Conservation (phyloP, 2,329 filamentous ascomycete genomes). For the Monilinia fructigena region DNA sequence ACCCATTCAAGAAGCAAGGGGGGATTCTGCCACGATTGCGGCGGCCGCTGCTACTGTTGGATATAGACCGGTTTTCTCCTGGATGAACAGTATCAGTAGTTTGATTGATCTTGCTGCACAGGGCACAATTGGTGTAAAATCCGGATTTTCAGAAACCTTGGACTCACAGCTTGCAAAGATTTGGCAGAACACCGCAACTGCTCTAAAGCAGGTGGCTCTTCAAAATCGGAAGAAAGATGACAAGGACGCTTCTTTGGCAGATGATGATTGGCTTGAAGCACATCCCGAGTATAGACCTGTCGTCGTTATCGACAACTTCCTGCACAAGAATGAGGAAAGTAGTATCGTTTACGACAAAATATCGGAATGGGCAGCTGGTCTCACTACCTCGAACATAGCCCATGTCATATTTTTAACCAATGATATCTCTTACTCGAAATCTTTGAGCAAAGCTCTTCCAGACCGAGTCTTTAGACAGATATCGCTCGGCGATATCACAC, state of each 20-base stretch:
- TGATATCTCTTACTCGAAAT: conserved; percentile 85
- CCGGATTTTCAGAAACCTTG: conserved; percentile 88
- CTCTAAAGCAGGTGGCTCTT: conserved; percentile 75
- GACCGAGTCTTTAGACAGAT: conserved; percentile 89
- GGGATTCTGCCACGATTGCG: conserved; percentile 81
- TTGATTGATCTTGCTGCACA: conserved; percentile 90
- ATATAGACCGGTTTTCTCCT: conserved; percentile 90
- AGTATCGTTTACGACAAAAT: conserved; percentile 72
- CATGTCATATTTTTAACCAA: conserved; percentile 94
- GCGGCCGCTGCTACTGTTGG: conserved; percentile 80
- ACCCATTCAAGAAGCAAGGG: conserved; percentile 83
- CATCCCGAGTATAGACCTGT: conserved; percentile 82
- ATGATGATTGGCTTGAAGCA: conserved; percentile 86
- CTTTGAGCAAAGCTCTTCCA: conserved; percentile 80
- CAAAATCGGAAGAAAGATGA: conserved; percentile 68
- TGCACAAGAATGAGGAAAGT: conserved; percentile 71
- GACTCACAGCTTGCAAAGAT: conserved; percentile 90
- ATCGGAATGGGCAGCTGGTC: conserved; percentile 82
- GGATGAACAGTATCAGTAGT: conserved; percentile 93
- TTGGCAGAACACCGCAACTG: conserved; percentile 75
- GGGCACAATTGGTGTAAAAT: conserved; percentile 89
- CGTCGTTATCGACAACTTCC: conserved; percentile 87
- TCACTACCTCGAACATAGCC: conserved; percentile 84
- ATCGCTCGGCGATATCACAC: conserved; percentile 80
- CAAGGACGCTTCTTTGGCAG: conserved; percentile 67